Base-by-base conservation (phyloP, 805 yeast species). In the Pichia exigua region DNA sequence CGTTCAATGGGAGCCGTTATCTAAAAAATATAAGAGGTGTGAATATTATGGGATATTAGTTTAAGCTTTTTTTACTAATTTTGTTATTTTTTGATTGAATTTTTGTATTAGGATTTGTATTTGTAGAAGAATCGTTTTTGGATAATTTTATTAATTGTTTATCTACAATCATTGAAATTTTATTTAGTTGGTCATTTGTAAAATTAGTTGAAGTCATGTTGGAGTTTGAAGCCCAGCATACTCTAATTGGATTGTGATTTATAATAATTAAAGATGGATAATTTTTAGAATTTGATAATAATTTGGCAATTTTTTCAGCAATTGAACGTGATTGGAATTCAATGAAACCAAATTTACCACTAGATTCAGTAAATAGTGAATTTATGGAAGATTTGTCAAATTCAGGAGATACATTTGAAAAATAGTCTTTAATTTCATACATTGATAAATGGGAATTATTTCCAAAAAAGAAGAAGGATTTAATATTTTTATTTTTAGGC, bases 1-100 rank as follows among this genome's bases (percentile, higher is more conserved):
- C 1, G 98, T 94, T 10, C 99, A 94, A 65, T 94, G 99, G 99
- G 79, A 78, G 27, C 72, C 73, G 27, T 70, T 94, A 50, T 73
- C 75, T 9, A 55, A 61, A 21, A 61, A 65, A 49, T 82, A 81
- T 60, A 71, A 66, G 8, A 67, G 87, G 51, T 79, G 88, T 1
- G 95, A 87, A 60, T 89, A 79, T 63, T 74, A 79, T 60, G 97
- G 97, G 0, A 75, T 89, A 10, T 70, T 92, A 45, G 89, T 88
- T 0, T 88, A 17, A 47, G 3, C 6, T 12, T 9, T 21, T 20
- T 48, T 21, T 20, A 21, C 18, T 24, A 38, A 32, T 26, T 44
- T 42, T 42, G 2, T 28, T 17, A 7, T n/a, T 18, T 26, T 18
- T 48, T 22, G 32, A 12, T 30, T n/a, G 28, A 39, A 8, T 20